Evolutionary conservation across 208 protist genomes (phyloP), one percentile per base, ranked within the genome.

Genomic region (Leishmania tropica): DNA sequence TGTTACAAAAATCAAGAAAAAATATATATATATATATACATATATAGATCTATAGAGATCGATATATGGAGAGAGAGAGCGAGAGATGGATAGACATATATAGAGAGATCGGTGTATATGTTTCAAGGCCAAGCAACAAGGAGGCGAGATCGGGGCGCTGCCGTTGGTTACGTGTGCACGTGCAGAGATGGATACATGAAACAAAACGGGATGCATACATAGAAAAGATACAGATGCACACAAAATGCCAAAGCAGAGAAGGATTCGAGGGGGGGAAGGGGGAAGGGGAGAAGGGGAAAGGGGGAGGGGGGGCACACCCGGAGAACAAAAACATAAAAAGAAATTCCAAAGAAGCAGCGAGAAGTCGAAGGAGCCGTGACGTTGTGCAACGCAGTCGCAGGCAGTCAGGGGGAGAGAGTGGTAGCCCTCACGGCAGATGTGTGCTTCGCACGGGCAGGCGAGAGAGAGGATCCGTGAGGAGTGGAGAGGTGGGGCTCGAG

Each of bases 151-250:
- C 48, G 11, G 48, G 48, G 48, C 48, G 48, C 48, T 54, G 17
- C 51, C 51, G 51, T 54, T 21, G 51, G 51, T 21, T 17, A 54
- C 13, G 15, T 19, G 51, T 19, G 51, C 51, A 21, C 51, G 17
- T 13, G 51, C 51, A 54, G 76, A 73, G 58, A 76, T 77, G 17
- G 58, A 78, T 10, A 88, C 78, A 48, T 11, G 85, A 48, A 78
- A 17, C 15, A 54, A 11, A 47, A 1, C 40, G 7, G 3, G 40
- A 47, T 47, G 10, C 45, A 47, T 11, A 47, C 10, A 11, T 47
- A 11, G 51, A 17, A 54, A 54, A 19, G 51, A 54, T 54, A 83
- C 48, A 78, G 75, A 78, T 42, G 76, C 15, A 53, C 64, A 37
- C n/a, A 35, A 24, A 58, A n/a, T 47, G 35, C 65, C 13, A 5